A percentile compares a stretch with the other conserved stretches of the same genome.
These are phyloP conservation scores for Silene conica DNA, from an alignment of 148 eudicot species.

Conservation along the genomic window DNA sequence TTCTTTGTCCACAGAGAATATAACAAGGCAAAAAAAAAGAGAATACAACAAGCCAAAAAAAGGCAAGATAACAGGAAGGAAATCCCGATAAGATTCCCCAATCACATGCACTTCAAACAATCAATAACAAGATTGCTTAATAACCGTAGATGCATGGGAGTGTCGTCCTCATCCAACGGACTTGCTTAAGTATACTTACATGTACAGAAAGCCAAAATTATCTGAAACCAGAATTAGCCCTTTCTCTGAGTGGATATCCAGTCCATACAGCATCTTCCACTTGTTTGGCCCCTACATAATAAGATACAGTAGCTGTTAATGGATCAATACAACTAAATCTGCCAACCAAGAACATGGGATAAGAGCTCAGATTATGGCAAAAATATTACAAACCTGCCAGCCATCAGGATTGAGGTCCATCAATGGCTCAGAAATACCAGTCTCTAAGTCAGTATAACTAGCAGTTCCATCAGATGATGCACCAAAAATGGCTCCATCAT, in stretches of 20 bases:
- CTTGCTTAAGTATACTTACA: conserved; percentile 36
- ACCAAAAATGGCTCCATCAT: conserved; percentile 75
- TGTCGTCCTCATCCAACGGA: not conserved
- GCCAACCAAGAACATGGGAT: not conserved
- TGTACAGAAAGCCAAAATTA: conserved; percentile 68
- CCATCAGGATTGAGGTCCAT: conserved; percentile 92
- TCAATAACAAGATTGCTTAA: too few species aligned
- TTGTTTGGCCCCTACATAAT: conserved; percentile 70
- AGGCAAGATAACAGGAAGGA: too few species aligned
- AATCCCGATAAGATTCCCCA: too few species aligned
- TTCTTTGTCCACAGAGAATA: not conserved
- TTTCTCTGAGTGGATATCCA: conserved; percentile 79
- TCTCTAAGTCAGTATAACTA: conserved; percentile 89
- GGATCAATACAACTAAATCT: not conserved
- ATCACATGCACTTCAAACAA: too few species aligned
- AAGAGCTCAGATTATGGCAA: not conserved
- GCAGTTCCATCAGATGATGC: conserved; percentile 96
- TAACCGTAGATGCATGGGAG: not conserved
- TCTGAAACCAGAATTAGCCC: conserved; percentile 84
- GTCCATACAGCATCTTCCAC: conserved; percentile 95
- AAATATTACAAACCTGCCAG: conserved; percentile 60
- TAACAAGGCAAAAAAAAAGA: too few species aligned
- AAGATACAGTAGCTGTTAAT: not conserved
- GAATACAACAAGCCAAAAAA: too few species aligned
- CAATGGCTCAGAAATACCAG: conserved; percentile 70